A percentile compares a stretch with the other conserved stretches of the same genome.
Conservation (phyloP, 495 filamentous ascomycete species). For the Friedmanniomyces simplex region DNA sequence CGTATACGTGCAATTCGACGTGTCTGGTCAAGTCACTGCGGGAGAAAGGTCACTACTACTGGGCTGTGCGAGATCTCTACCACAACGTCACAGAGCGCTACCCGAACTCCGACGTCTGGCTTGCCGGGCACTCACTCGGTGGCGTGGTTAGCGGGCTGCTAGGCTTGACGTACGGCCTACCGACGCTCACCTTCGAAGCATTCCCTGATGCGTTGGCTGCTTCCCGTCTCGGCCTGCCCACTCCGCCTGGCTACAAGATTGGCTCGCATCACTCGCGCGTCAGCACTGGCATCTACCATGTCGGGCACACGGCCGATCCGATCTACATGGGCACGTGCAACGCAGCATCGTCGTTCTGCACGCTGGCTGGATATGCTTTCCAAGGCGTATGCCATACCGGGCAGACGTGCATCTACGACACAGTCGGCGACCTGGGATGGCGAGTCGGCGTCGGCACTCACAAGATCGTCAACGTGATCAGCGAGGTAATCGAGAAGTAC, state of each 20-base stretch:
- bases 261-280: conserved; percentile 56
- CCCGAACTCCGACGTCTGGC: conserved; percentile 75
- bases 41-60: conserved; percentile 83
- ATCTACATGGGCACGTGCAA: conserved; percentile 92
- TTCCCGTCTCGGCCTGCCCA: conserved; percentile 71
- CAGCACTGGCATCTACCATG: conserved; percentile 76
- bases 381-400: conserved; percentile 87
- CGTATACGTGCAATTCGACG: conserved; percentile 82
- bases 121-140: conserved; percentile 81
- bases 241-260: conserved; percentile 66
- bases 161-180: conserved; percentile 81
- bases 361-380: conserved; percentile 87
- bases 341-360: conserved; percentile 74
- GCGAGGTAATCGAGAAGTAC: conserved; percentile 73
- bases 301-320: conserved; percentile 92
- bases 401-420: conserved; percentile 79
- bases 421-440: conserved; percentile 82
- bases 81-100: conserved; percentile 85
- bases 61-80: conserved; percentile 75
- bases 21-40: conserved; percentile 66
- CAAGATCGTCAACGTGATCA: conserved; percentile 73
- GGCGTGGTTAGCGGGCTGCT: conserved; percentile 77
- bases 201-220: conserved; percentile 83
- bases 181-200: conserved; percentile 81
- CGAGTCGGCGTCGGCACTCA: conserved; percentile 77